Base-by-base conservation (phyloP, 78 protist species). In the Speleostelium caveatum region DNA sequence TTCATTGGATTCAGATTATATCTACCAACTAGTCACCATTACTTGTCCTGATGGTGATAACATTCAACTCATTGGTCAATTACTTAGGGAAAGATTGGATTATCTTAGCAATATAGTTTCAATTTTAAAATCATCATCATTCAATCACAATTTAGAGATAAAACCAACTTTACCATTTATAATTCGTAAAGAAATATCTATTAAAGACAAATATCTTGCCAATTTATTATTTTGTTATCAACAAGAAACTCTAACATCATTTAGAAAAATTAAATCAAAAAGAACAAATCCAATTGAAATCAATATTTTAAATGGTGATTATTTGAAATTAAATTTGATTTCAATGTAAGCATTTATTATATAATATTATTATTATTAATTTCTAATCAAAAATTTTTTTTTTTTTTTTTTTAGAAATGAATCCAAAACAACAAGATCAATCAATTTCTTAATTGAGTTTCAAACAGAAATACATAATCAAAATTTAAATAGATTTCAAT, bases 191-290 rank as follows among this genome's bases (percentile, higher is more conserved):
- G 30, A n/a, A 58, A 5, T 58, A 16, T 5, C 7, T 19, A 19
- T 19, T 22, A 58, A 53, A 7, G 38, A 71, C 30, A 26, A 71
- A 71, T 2, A 49, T 28, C 26, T 71, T 5, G 61, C 56, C 3
- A 67, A 69, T 42, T 59, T 83, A 32, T 63, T 26, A 19, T 83
- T 42, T 28, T 83, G 90, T 69, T 62, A 83, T 83, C 90, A 83
- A 41, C 33, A 59, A 49, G 90, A 83, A n/a, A 24, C 36, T 26
- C 6, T 83, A 10, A 61, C 76, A 22, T 21, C 66, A 19, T 83
- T 24, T 59, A 83, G 56, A 69, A 62, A 56, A 42, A 68, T 83
- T 14, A 32, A 60, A 59, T 42, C 67, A 6, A 24, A 21, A 26
- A 35, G 90, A 58, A 69, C 90, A 42, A 56, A 69, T 32, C 45